Conservation (phyloP, 805 yeast genomes). For the Wickerhamiella alocasiicola region DNA sequence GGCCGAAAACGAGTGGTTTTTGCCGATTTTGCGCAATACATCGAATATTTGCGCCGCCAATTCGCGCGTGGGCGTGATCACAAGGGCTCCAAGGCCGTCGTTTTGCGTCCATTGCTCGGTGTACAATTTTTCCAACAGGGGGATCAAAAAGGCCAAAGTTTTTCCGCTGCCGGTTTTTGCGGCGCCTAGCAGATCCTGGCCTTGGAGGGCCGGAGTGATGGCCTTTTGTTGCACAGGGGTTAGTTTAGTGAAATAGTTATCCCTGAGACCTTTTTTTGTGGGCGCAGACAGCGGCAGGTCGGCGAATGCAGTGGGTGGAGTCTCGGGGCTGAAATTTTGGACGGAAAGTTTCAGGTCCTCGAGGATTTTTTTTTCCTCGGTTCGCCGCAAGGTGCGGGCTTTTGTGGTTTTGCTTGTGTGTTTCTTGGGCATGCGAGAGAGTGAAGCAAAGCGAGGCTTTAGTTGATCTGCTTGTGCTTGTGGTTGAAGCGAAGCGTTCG, state of each 20-base stretch:
- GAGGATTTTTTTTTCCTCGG: constrained; percentile 28
- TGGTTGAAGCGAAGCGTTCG: too few species aligned
- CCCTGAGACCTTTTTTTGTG: constrained; percentile 61
- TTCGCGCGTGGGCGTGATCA: constrained; percentile 88
- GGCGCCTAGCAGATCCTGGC: constrained; percentile 71
- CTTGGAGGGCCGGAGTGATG: constrained; percentile 63
- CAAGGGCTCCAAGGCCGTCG: constrained; percentile 82
- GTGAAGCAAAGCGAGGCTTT: too few species aligned
- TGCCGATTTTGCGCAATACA: constrained; percentile 72
- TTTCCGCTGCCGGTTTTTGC: constrained; percentile 90
- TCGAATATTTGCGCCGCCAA: constrained; percentile 84
- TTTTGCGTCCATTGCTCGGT: constrained; percentile 63
- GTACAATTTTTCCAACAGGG: constrained; percentile 49
- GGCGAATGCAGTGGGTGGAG: constrained; percentile 39
- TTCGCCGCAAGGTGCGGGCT: constrained; percentile 22
- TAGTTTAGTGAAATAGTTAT: constrained; percentile 62
- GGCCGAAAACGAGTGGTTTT: constrained; percentile 62
- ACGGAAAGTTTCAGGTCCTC: constrained; percentile 38
- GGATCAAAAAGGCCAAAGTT: constrained; percentile 75
- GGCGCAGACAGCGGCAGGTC: constrained; percentile 64
- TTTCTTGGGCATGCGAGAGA: too few species aligned
- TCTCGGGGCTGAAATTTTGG: constrained; percentile 34
- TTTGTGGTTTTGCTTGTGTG: too few species aligned
- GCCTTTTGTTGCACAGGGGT: constrained; percentile 80
- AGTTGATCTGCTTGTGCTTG: too few species aligned